These are phyloP conservation scores for Triticum timopheevii DNA, from an alignment of 176 grass and related monocot species.

Conservation along the genomic window DNA sequence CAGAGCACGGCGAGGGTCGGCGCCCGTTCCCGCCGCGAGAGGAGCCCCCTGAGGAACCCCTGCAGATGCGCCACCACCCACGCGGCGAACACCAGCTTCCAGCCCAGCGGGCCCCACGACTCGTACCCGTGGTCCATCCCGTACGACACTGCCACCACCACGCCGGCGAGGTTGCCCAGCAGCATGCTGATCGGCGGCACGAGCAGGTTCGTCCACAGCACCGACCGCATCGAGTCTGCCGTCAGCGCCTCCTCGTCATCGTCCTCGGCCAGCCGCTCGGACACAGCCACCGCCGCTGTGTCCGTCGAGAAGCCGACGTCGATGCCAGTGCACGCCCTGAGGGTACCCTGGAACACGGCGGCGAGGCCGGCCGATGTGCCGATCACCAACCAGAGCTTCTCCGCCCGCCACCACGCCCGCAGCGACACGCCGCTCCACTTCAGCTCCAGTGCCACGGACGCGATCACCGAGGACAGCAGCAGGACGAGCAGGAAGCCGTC, in stretches of 20 bases:
- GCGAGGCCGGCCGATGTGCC: constrained; percentile 45
- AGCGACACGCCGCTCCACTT: constrained; percentile 51
- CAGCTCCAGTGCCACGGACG: constrained; percentile 40
- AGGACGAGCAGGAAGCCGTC: constrained; percentile 39
- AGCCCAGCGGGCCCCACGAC: constrained; percentile 53
- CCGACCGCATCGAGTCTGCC: constrained; percentile 8
- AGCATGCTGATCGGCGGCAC: constrained; percentile 55
- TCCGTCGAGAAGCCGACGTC: constrained; percentile 57
- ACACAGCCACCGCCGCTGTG: neutral
- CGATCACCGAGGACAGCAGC: constrained; percentile 34
- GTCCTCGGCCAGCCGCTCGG: neutral
- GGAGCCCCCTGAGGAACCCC: constrained; percentile 62
- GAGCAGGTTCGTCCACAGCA: constrained; percentile 71
- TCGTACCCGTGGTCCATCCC: constrained; percentile 71
- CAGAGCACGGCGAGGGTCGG: constrained; percentile 79
- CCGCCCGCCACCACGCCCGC: constrained; percentile 48
- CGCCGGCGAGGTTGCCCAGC: constrained; percentile 65
- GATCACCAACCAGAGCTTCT: constrained; percentile 48
- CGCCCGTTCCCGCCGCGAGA: constrained; percentile 53
- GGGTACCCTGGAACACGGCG: constrained; percentile 44
- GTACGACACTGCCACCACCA: constrained; percentile 65
- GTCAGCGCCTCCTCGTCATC: constrained; percentile 23
- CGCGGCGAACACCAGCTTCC: constrained; percentile 56
- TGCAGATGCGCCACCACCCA: constrained; percentile 89
- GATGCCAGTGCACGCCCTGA: constrained; percentile 42